phyloP scores from a whole-genome alignment of 2,329 filamentous ascomycete species.

The Cephalotrichum gorgonifer region DNA sequence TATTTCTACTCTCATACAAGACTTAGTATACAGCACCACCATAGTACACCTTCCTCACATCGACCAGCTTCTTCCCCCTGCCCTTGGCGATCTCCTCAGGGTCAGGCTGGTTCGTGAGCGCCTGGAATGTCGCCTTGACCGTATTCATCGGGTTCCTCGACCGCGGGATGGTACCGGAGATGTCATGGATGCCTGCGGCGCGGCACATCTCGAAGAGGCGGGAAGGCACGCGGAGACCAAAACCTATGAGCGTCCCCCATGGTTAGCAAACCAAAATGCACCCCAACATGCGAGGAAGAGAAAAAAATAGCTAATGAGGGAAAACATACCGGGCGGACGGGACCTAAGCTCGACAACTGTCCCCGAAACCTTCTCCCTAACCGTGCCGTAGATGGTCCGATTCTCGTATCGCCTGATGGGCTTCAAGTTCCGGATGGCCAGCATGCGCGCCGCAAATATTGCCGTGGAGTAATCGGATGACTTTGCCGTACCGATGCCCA shows the following conservation, averaged over 20 bases:
- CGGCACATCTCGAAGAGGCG: conserved; percentile 93
- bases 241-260: conserved; percentile 46
- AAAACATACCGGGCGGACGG: conserved; percentile 70
- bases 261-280: conserved; percentile 2
- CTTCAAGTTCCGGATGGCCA: conserved; percentile 84
- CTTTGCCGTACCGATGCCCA: conserved; percentile 89
- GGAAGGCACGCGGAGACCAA: conserved; percentile 83
- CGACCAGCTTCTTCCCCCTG: conserved; percentile 87
- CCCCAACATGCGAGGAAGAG: neutral
- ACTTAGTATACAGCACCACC: conserved; percentile 58
- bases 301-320: conserved; percentile 1
- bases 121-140: conserved; percentile 81
- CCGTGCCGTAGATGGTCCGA: conserved; percentile 80
- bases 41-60: conserved; percentile 96
- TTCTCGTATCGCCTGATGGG: conserved; percentile 88
- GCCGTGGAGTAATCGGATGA: conserved; percentile 63
- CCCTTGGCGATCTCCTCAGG: conserved; percentile 86
- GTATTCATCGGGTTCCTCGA: conserved; percentile 97
- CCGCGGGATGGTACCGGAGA: conserved; percentile 72
- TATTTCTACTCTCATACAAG: neutral
- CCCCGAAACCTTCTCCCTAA: conserved; percentile 78
- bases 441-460: conserved; percentile 60
- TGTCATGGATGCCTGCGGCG: conserved; percentile 74
- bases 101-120: conserved; percentile 70
- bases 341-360: conserved; percentile 72